Base-by-base conservation (phyloP, 257 asterid genomes). In the Salvia miltiorrhiza region DNA sequence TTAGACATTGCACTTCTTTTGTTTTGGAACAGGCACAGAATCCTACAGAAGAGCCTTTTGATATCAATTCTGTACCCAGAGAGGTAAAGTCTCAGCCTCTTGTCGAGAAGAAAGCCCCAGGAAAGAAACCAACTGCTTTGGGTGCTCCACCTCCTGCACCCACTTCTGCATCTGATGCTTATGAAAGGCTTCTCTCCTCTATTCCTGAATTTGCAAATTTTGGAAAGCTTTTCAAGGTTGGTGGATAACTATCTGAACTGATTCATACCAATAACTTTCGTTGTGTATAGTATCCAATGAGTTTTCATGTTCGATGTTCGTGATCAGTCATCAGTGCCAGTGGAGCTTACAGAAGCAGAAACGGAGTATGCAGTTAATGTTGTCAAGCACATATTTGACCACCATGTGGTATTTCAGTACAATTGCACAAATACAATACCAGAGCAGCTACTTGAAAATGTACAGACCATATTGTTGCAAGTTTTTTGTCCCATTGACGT, bases 301-400 rank as follows among this genome's bases (percentile, higher is more conserved):
- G 65, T 53, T 57, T 72, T 65, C 7, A 24, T 41, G 39, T 63
- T 70, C 65, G 35, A 65, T 65, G 58, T 61, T 32, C 4, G 3
- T 81, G 56, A 59, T 58, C 92, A 95, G 99, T 95, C 99, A 73
- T 89, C 99, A 61, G 84, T 85, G 0, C 98, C 97, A 2, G 96
- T 92, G 89, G 99, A 95, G 85, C 99, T 95, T 74, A 88, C 99
- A 23, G 99, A 95, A 84, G 98, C 96, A 60, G 98, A 95, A 87
- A 95, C 99, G 6, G 99, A 95, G 74, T 95, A 95, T 79, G 90
- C 97, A 32, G 99, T 95, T 71, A 88, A 92, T 76, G 97, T 85
- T 71, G 97, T 92, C 81, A 95, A 95, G 86, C 99, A 92, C 85
- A 92, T 89, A 78, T 95, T 81, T 63, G 97, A 92, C 77, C 45